phyloP scores from a whole-genome alignment of 106 monocot genomes.

The Acorus calamus region DNA sequence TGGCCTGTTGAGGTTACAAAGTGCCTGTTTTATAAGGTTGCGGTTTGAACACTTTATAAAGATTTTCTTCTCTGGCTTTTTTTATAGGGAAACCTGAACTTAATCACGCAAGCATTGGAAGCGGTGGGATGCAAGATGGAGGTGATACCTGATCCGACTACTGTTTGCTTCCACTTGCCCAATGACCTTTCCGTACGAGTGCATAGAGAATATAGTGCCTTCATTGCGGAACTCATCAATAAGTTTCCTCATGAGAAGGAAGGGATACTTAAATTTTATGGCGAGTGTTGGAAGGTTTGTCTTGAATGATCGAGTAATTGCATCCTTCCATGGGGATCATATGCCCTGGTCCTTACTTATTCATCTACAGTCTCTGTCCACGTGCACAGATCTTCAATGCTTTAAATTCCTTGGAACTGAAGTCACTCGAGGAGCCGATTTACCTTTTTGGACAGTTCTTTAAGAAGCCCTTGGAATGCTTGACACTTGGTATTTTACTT shows the following conservation, averaged over 20 bases:
- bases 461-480: slow-evolving; percentile 82
- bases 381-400: slow-evolving; percentile 72
- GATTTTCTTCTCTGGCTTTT: background rate
- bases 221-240: slow-evolving; percentile 51
- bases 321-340: background rate
- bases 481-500: slow-evolving; percentile 69
- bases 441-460: slow-evolving; percentile 98
- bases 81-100: slow-evolving; percentile 83
- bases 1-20: too few relatives aligned
- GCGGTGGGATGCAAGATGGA: slow-evolving; percentile 75
- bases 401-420: slow-evolving; percentile 87
- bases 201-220: slow-evolving; percentile 61
- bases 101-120: slow-evolving; percentile 80
- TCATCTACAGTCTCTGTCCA: too few relatives aligned
- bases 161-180: slow-evolving; percentile 91
- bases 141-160: slow-evolving; percentile 85
- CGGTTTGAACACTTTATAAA: background rate
- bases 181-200: slow-evolving; percentile 62
- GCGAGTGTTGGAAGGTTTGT: slow-evolving; percentile 90
- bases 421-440: slow-evolving; percentile 93
- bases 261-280: slow-evolving; percentile 75
- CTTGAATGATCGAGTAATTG: background rate
- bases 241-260: slow-evolving; percentile 86
- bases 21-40: too few relatives aligned
- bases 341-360: too few relatives aligned